These are phyloP conservation scores for Trichoderma brevicompactum DNA, from an alignment of 2,329 filamentous ascomycete genomes.

Conservation along the genomic window DNA sequence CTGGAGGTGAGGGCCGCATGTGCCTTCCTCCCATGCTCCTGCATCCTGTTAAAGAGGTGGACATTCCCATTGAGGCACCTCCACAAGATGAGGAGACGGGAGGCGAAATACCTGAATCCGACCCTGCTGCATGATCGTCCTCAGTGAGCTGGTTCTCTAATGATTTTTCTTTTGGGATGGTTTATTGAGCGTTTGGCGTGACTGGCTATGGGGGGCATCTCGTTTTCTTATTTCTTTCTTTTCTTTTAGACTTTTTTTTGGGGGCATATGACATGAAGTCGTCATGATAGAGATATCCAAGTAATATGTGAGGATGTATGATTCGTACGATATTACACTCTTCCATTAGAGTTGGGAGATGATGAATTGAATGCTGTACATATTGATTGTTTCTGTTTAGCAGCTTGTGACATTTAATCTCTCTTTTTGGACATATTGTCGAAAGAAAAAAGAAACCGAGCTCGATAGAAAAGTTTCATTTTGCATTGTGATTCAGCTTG, in stretches of 20 bases:
- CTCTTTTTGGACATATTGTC: neutral
- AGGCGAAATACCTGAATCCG: conserved; percentile 45
- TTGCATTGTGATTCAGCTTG: conserved; percentile 14
- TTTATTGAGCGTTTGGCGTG: conserved; percentile 8
- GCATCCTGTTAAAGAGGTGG: conserved; percentile 83
- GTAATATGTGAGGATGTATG: conserved; percentile 17
- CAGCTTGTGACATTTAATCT: neutral
- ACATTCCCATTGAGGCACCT: conserved; percentile 64
- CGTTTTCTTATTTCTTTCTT: conserved; percentile 2
- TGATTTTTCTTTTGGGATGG: neutral
- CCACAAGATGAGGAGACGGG: conserved; percentile 53
- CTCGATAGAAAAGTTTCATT: neutral
- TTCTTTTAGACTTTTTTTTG: conserved; percentile 12
- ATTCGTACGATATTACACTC: conserved; percentile 19
- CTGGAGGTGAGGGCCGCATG: conserved; percentile 80
- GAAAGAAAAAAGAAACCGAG: neutral
- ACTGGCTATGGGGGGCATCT: neutral
- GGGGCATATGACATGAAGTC: conserved; percentile 8
- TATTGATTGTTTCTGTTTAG: neutral
- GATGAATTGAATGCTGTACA: conserved; percentile 21
- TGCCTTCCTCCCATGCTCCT: conserved; percentile 88
- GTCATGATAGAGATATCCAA: conserved; percentile 23
- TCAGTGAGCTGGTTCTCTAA: neutral
- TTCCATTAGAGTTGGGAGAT: conserved; percentile 15
- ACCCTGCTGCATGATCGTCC: conserved; percentile 47